Conservation (phyloP, 805 yeast genomes). For the Hanseniaspora mollemarum region DNA sequence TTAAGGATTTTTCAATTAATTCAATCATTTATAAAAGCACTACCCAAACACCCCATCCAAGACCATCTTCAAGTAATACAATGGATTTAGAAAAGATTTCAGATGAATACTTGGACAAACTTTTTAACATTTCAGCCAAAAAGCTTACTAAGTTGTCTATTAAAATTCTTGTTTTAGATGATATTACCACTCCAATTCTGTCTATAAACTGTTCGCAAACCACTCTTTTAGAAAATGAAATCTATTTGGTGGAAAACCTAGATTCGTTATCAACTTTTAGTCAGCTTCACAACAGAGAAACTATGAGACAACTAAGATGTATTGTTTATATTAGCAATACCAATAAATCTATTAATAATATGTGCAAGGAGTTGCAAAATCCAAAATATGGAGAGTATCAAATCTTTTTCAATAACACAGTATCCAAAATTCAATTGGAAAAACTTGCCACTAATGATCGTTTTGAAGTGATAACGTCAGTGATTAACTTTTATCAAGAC, state of each 20-base stretch:
- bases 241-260: slow-evolving; percentile 71
- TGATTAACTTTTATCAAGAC: slow-evolving; percentile 79
- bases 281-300: slow-evolving; percentile 36
- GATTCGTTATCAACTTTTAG: slow-evolving; percentile 33
- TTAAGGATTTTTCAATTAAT: not conserved
- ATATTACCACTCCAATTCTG: slow-evolving; percentile 65
- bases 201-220: slow-evolving; percentile 88
- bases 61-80: not conserved
- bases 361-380: slow-evolving; percentile 54
- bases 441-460: slow-evolving; percentile 84
- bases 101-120: slow-evolving; percentile 34
- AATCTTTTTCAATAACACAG: slow-evolving; percentile 63
- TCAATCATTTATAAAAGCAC: not conserved
- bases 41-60: too few relatives aligned
- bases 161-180: slow-evolving; percentile 68
- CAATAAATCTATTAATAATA: slow-evolving; percentile 45
- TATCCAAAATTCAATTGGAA: slow-evolving; percentile 70
- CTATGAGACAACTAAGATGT: slow-evolving; percentile 71
- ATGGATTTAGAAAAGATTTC: slow-evolving; percentile 43
- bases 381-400: slow-evolving; percentile 77
- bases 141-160: slow-evolving; percentile 31
- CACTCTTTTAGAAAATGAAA: slow-evolving; percentile 64
- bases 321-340: slow-evolving; percentile 68
- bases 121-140: slow-evolving; percentile 28
- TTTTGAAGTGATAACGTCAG: slow-evolving; percentile 60